Evolutionary conservation across 805 yeast species (phyloP).

Genomic region (Maudiozyma pseudohumilis): DNA sequence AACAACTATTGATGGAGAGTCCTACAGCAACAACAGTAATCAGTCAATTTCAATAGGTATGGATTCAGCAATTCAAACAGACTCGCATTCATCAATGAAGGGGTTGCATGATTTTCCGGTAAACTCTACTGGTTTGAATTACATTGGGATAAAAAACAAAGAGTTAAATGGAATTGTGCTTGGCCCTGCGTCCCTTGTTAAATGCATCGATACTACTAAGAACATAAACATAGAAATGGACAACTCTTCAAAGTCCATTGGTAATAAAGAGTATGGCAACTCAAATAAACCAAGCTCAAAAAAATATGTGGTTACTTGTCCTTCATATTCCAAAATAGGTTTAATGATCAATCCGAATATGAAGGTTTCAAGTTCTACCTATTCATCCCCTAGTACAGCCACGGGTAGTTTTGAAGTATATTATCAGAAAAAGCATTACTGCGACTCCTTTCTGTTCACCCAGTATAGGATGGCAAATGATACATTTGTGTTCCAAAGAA

Average conservation of each 20-base stretch:
- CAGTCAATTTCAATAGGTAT: too few species aligned
- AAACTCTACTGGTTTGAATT: neutral
- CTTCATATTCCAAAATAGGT: too few species aligned
- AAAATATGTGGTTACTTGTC: too few species aligned
- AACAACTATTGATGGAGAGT: slow-evolving; percentile 1
- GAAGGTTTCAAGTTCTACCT: neutral
- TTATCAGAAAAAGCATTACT: too few species aligned
- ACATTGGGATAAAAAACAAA: too few species aligned
- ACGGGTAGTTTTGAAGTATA: too few species aligned
- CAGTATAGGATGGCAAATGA: too few species aligned
- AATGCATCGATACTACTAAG: neutral
- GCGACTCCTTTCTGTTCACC: too few species aligned
- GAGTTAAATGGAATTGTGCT: too few species aligned
- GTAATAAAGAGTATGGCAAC: too few species aligned
- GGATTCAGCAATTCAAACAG: neutral
- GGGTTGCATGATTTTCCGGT: neutral
- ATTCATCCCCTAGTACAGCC: neutral
- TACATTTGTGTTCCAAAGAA: neutral
- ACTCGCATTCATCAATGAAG: neutral
- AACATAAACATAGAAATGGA: too few species aligned
- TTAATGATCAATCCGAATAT: neutral
- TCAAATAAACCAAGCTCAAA: too few species aligned
- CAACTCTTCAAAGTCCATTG: neutral
- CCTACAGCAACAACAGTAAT: neutral
- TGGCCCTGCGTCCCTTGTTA: neutral